Evolutionary conservation across 2,329 filamentous ascomycete species (phyloP), one percentile per base, ranked within the genome.

Genomic region (Aspergillus luchuensis): DNA sequence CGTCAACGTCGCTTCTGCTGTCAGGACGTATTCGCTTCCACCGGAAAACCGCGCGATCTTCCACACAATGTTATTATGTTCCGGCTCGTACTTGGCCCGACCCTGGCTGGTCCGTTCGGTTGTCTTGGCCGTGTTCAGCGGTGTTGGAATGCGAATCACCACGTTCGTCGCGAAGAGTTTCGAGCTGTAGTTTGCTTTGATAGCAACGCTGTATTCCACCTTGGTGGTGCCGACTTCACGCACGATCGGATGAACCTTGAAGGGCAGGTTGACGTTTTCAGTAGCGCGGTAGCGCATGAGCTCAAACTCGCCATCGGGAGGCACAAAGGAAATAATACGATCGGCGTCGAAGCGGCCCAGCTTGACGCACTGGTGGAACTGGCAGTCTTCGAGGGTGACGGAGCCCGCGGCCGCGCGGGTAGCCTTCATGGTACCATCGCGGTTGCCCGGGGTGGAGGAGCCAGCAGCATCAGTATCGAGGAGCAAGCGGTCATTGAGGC

Each of bases 321-420:
- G 95, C 39, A 99, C 89, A 76, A 99, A 97, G 61, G 90, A 95
- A 77, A 99, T 98, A 75, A 97, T 98, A 66, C 95, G 86, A 78
- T 99, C 95, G 30, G 90, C 90, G 77, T 98, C 95, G 73, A 99
- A 99, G 74, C 96, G 96, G 66, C 94, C 93, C 30, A 99, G 85
- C 81, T 97, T 97, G 63, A 99, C 95, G 76, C 95, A 99, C 78
- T 99, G 95, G 78, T 99, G 95, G 80, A 99, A 97, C 74, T 98
- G 95, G 74, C 96, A 98, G 77, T 99, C 95, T 75, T 99, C 96
- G 25, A 99, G 84, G 0, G 93, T 97, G 56, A 99, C 96, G 65
- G 91, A 96, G 38, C 95, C 95, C 1, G 95, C 95, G 0, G 95
- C 95, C 0, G 95, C 95, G 76, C 96, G 94, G 41, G 95, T 97